Conservation (phyloP, 257 asterid species). For the Solanum pinnatisectum region DNA sequence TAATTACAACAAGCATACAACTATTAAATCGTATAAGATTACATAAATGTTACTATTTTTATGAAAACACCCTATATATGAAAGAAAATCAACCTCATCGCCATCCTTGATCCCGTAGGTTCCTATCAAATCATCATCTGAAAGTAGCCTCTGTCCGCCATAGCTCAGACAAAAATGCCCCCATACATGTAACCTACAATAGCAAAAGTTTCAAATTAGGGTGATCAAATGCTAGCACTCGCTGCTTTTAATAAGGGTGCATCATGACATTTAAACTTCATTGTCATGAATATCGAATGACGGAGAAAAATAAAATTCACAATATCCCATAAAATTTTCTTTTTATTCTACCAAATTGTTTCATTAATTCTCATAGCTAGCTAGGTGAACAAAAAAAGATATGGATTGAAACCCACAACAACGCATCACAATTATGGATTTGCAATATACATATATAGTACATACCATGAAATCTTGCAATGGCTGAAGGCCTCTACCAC, state of each 20-base stretch:
- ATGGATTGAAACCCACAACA: neutral
- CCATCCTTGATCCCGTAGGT: constrained; percentile 11
- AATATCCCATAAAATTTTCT: neutral
- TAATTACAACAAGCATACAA: neutral
- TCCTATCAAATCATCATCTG: constrained; percentile 6
- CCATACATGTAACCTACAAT: constrained; percentile 18
- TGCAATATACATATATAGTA: neutral
- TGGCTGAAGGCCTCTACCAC: constrained; percentile 9
- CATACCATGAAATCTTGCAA: constrained; percentile 14
- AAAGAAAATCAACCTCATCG: constrained; percentile 3
- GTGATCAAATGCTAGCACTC: neutral
- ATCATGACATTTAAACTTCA: neutral
- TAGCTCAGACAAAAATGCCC: constrained; percentile 13
- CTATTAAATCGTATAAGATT: neutral
- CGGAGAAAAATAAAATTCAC: neutral
- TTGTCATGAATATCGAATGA: neutral
- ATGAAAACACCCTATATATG: neutral
- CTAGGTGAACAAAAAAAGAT: neutral
- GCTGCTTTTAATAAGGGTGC: neutral
- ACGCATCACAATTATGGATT: neutral
- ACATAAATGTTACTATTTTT: no score
- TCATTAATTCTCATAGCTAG: neutral
- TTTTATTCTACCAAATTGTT: neutral
- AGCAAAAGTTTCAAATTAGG: neutral
- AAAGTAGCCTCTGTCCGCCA: constrained; percentile 4